Base-by-base conservation (phyloP, 805 yeast species). In the Myxozyma kluyveri region DNA sequence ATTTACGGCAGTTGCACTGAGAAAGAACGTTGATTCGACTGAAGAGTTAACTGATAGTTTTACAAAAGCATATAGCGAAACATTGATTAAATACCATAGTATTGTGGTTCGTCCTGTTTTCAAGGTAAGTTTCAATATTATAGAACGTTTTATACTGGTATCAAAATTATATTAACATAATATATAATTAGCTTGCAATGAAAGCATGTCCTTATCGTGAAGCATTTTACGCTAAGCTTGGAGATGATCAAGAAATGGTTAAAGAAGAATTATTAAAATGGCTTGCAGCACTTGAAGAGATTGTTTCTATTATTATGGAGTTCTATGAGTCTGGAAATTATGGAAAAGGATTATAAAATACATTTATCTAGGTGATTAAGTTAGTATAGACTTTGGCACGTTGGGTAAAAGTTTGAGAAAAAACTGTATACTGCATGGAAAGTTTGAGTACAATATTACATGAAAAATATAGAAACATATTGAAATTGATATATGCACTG, bases 151-250 rank as follows among this genome's bases (percentile, higher is more conserved):
- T 32, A n/a, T 47, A 12, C 21, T 47, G 29, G 27, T n/a, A 5
- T 26, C 41, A 17, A 7, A 22, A 29, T 2, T 1, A 23, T 36
- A 18, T 23, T 7, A 5, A 22, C 17, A 18, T 21, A 7, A 1
- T 7, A 19, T 17, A 14, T 4, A 12, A 24, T 40, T 39, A 58
- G 69, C 76, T 89, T 67, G 96, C 96, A 44, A 89, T 88, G 96
- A 86, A 86, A 70, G 95, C 96, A 1, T 87, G 95, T 70, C 96
- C 96, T 10, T 89, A 87, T 72, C 81, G 96, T 74, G 81, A 80
- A 67, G 95, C 82, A 65, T 86, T 88, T 67, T 88, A 87, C 65
- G 83, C 69, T 54, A 88, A 88, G 73, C 78, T 88, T 62, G 96
- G 96, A 51, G 76, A 76, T 21, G 88, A 84, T 67, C 84, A 82